Percentiles rank a stretch among this genome's conserved stretches.
phyloP scores from a whole-genome alignment of 1,139 yeast species.

The Meyerozyma elateridarum region DNA sequence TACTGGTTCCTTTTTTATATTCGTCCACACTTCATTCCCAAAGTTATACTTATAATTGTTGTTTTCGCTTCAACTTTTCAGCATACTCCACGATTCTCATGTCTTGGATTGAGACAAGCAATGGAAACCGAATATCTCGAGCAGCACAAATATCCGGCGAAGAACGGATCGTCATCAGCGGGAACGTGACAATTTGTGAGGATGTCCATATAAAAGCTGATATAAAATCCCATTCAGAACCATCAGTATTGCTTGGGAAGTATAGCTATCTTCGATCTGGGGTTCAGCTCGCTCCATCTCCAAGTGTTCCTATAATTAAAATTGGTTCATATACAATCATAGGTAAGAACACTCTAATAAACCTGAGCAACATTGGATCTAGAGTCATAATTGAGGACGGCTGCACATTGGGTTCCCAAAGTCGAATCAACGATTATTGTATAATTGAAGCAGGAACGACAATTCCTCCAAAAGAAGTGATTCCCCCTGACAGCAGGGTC shows the following conservation, averaged over 20 bases:
- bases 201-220: conserved; percentile 21
- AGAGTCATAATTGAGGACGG: conserved; percentile 48
- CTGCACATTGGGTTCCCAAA: conserved; percentile 36
- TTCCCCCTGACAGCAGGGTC: conserved; percentile 60
- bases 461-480: conserved; percentile 51
- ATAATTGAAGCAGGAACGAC: conserved; percentile 43
- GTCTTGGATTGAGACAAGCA: conserved; percentile 40
- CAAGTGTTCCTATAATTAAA: conserved; percentile 22
- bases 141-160: conserved; percentile 31
- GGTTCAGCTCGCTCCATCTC: conserved; percentile 32
- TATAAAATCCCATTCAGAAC: conserved; percentile 31
- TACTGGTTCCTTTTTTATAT: no score
- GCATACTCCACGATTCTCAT: background rate
- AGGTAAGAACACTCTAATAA: conserved; percentile 38
- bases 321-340: conserved; percentile 59
- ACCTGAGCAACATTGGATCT: conserved; percentile 51
- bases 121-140: conserved; percentile 56
- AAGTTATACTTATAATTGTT: no score
- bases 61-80: no score
- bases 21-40: no score
- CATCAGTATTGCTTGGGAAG: no score
- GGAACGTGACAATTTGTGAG: conserved; percentile 29
- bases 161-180: conserved; percentile 24
- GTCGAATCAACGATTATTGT: conserved; percentile 62
- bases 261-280: conserved; percentile 36